Percentiles rank a stretch among this genome's conserved stretches.
Evolutionary conservation across 225 moss, liverwort and hornwort genomes (phyloP).

Genomic region (Thuidium tamariscinum): DNA sequence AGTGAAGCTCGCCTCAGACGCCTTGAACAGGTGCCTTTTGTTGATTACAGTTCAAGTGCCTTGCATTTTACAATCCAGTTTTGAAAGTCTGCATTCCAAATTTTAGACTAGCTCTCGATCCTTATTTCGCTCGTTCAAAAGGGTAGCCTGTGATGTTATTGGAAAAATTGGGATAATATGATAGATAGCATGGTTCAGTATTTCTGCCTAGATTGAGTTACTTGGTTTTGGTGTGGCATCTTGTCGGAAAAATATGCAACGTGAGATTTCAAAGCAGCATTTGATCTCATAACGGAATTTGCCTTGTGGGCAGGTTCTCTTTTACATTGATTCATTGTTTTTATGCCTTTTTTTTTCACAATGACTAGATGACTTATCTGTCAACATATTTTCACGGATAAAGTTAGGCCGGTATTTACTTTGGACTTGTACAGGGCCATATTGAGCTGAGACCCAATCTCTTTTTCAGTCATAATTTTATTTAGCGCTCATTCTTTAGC

Average conservation of each 20-base stretch:
- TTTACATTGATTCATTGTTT: neutral
- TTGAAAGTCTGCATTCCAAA: neutral
- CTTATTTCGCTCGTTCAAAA: neutral
- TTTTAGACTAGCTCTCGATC: neutral
- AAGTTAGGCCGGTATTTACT: neutral
- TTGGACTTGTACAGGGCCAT: neutral
- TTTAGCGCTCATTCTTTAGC: neutral
- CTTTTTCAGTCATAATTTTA: neutral
- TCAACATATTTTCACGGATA: neutral
- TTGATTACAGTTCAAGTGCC: neutral
- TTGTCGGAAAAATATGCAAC: neutral
- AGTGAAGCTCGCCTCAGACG: constrained; percentile 71
- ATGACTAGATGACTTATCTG: neutral
- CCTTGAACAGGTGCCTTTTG: constrained; percentile 51
- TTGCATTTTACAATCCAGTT: neutral
- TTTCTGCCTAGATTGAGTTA: neutral
- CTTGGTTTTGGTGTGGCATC: neutral
- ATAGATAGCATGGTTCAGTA: neutral
- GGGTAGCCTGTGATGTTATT: neutral
- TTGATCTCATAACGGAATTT: neutral
- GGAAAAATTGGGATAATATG: neutral
- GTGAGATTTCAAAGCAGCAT: neutral
- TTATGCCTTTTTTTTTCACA: neutral
- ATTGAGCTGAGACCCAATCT: neutral
- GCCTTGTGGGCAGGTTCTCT: neutral